These are phyloP conservation scores for Podospora australis DNA, from an alignment of 495 filamentous ascomycete species.

Conservation along the genomic window DNA sequence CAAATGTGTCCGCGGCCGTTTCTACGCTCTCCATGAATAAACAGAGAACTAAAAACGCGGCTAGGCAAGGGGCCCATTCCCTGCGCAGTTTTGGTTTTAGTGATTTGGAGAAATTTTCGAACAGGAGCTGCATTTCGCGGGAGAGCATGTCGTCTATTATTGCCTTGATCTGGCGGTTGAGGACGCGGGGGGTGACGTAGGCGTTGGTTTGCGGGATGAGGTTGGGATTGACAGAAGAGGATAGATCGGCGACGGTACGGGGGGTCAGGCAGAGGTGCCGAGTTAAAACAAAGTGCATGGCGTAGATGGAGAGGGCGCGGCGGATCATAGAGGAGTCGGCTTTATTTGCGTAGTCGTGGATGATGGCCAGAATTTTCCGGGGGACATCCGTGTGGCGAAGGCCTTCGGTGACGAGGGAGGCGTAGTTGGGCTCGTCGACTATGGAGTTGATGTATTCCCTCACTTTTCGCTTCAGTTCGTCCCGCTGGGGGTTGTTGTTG, in stretches of 20 bases:
- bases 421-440: conserved; percentile 32
- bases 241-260: conserved; percentile 30
- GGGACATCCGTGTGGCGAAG: conserved; percentile 37
- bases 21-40: conserved; percentile 49
- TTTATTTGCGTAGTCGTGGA: conserved; percentile 32
- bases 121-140: conserved; percentile 38
- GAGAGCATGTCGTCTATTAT: conserved; percentile 43
- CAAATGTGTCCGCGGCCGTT: conserved; percentile 42
- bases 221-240: conserved; percentile 15
- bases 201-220: conserved; percentile 29
- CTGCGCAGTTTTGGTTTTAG: conserved; percentile 42
- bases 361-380: conserved; percentile 33
- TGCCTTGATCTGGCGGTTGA: conserved; percentile 48
- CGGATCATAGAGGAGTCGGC: conserved; percentile 36
- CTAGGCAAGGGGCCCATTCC: conserved; percentile 47
- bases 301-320: conserved; percentile 42
- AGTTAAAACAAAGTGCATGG: conserved; percentile 47
- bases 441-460: conserved; percentile 41
- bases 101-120: conserved; percentile 40
- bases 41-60: conserved; percentile 43
- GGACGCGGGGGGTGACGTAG: conserved; percentile 42
- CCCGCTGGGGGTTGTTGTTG: conserved; percentile 21
- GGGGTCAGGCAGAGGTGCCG: conserved; percentile 41
- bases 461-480: conserved; percentile 33
- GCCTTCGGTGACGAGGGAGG: conserved; percentile 39